phyloP scores from a whole-genome alignment of 2,329 filamentous ascomycete genomes.

The Clathrospora elynae region DNA sequence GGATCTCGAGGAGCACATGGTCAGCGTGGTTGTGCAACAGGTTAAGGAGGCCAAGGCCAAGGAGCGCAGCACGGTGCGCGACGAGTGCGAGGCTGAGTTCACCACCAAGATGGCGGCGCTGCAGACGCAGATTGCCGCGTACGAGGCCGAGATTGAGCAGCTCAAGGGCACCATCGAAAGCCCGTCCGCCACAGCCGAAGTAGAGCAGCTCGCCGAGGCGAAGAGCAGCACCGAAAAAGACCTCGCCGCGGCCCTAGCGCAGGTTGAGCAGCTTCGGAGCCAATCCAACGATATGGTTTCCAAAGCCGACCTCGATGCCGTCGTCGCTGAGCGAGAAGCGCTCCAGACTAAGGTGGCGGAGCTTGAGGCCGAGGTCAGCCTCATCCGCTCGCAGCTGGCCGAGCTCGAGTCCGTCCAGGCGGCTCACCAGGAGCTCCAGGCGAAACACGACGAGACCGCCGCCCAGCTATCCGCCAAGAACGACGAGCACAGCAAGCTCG shows the following conservation, averaged over 20 bases:
- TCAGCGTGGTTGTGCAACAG: slow-evolving; percentile 50
- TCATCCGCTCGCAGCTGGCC: no score
- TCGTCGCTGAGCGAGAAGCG: slow-evolving; percentile 32
- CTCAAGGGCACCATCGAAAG: slow-evolving; percentile 34
- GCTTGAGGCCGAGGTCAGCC: no score
- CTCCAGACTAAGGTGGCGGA: slow-evolving; percentile 29
- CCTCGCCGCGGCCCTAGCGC: slow-evolving; percentile 27
- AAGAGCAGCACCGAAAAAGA: slow-evolving; percentile 23
- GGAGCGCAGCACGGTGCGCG: slow-evolving; percentile 44
- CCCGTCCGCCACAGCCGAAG: slow-evolving; percentile 24
- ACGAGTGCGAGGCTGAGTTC: slow-evolving; percentile 44
- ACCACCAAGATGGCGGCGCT: slow-evolving; percentile 36
- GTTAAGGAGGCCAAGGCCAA: slow-evolving; percentile 48
- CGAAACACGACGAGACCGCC: slow-evolving; percentile 22
- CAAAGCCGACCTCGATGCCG: slow-evolving; percentile 35
- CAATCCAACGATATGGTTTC: slow-evolving; percentile 22
- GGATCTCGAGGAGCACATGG: slow-evolving; percentile 50
- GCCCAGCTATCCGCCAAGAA: no score
- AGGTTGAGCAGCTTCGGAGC: slow-evolving; percentile 28
- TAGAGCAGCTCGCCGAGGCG: slow-evolving; percentile 22
- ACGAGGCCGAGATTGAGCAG: slow-evolving; percentile 38
- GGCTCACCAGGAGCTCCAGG: slow-evolving; percentile 20
- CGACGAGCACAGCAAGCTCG: slow-evolving; percentile 29
- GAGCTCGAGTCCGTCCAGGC: slow-evolving; percentile 26
- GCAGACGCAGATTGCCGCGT: slow-evolving; percentile 32